Evolutionary conservation across 1,139 yeast species (phyloP).

Genomic region (Geotrichum carabidarum): DNA sequence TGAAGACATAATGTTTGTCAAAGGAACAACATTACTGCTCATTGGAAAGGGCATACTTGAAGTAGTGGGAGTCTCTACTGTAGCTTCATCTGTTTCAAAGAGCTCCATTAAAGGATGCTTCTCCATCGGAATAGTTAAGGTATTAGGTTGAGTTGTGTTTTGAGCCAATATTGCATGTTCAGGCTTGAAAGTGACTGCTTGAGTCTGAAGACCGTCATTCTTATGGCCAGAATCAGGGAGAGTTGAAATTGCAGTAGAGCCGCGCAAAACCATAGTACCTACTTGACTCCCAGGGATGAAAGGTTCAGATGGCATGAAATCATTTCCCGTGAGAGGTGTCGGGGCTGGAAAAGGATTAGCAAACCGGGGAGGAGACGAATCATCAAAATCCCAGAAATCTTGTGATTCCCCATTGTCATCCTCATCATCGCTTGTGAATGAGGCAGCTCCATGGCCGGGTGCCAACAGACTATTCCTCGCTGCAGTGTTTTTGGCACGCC

Average conservation of each 20-base stretch:
- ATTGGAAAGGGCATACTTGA: conserved; percentile 2
- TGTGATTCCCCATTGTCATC: conserved; percentile 37
- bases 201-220: neutral
- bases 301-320: neutral
- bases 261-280: neutral
- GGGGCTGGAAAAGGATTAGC: no score
- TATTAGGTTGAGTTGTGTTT: neutral
- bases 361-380: neutral
- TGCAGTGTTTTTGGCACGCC: conserved; percentile 45
- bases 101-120: conserved; percentile 14
- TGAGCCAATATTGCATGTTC: neutral
- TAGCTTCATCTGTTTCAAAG: conserved; percentile 4
- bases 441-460: conserved; percentile 23
- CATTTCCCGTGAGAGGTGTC: no score
- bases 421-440: conserved; percentile 25
- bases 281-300: neutral
- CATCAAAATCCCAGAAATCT: conserved; percentile 85
- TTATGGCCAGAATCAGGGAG: neutral
- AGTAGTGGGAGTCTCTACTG: no score
- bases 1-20: conserved; percentile 15
- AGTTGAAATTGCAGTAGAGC: neutral
- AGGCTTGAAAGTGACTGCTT: neutral
- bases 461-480: conserved; percentile 30
- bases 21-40: conserved; percentile 11
- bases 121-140: neutral